Base-by-base conservation (phyloP, 1,139 yeast species). In the Sugiyamaella xylanicola region DNA sequence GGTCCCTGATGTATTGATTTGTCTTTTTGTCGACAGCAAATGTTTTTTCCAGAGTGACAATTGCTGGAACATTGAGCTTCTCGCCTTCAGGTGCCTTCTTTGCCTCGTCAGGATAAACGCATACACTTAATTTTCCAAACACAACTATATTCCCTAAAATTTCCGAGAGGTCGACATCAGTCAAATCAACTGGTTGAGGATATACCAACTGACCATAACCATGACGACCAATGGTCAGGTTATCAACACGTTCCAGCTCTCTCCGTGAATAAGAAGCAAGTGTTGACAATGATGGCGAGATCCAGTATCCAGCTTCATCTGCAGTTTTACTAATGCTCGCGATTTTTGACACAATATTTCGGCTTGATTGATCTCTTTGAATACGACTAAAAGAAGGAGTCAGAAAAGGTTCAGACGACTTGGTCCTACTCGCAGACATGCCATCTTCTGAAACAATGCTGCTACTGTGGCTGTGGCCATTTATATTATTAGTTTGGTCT, bases 11-110 rank as follows among this genome's bases (percentile, higher is more conserved):
- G 19, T 71, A 72, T 42, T 65, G 72, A 36, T 66, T 53, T 11
- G 64, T 59, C 11, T 58, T 56, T n/a, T 61, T 54, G 42, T 67
- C 70, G 16, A 53, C 54, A 1, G 71, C 68, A 61, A 77, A 81
- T 19, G 84, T 78, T 42, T 82, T 80, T 65, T 88, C 95, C 43
- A 91, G 68, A 0, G 95, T 84, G 3, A 91, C 83, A 0, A 87
- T 85, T 0, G 97, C 95, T 1, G 96, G 96, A 15, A 86, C 86
- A 68, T 91, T 91, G 51, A 91, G 71, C 0, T 92, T 96, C 54
- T 75, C 72, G 0, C 97, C 97, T 44, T 81, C 71, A 0, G 84
- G 76, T 1, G 92, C 91, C 59, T 85, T 86, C 3, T 64, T 65
- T 0, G 59, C 57, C 17, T 74, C 79, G 47, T 83, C 82, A 2